These are phyloP conservation scores for Pythium dissimile DNA, from an alignment of 352 stramenopile species.

Conservation along the genomic window DNA sequence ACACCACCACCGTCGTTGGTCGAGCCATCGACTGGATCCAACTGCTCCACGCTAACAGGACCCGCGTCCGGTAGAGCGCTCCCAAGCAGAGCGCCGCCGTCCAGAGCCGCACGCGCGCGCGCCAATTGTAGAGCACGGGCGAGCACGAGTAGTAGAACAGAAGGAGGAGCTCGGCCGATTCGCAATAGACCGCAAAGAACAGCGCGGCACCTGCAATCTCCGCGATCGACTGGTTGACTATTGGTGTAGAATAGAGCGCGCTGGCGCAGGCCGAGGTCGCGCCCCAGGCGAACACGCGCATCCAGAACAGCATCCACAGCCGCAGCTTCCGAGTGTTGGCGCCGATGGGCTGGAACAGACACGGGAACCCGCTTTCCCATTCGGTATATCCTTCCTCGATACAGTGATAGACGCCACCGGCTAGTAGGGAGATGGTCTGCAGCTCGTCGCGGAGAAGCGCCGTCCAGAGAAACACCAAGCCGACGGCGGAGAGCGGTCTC, in stretches of 20 bases:
- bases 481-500: conserved; percentile 31
- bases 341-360: conserved; percentile 27
- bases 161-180: conserved; percentile 48
- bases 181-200: conserved; percentile 34
- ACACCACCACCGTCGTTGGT: conserved; percentile 24
- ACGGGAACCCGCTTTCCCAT: conserved; percentile 32
- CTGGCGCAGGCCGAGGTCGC: conserved; percentile 33
- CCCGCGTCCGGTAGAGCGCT: conserved; percentile 22
- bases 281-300: conserved; percentile 63
- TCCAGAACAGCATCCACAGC: conserved; percentile 49
- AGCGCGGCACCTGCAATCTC: no score
- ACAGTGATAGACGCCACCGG: conserved; percentile 40
- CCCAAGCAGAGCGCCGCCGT: conserved; percentile 27
- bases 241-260: background rate
- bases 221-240: background rate
- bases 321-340: conserved; percentile 15
- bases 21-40: conserved; percentile 26
- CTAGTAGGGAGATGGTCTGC: conserved; percentile 45
- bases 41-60: conserved; percentile 20
- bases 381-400: conserved; percentile 30
- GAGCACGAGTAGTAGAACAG: conserved; percentile 54
- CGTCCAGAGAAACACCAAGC: conserved; percentile 40
- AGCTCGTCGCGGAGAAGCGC: conserved; percentile 26
- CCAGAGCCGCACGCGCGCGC: conserved; percentile 39
- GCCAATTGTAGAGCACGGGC: conserved; percentile 39